Evolutionary conservation across 768 basidiomycete genomes (phyloP).

Genomic region (Xerocomus spinulosus): DNA sequence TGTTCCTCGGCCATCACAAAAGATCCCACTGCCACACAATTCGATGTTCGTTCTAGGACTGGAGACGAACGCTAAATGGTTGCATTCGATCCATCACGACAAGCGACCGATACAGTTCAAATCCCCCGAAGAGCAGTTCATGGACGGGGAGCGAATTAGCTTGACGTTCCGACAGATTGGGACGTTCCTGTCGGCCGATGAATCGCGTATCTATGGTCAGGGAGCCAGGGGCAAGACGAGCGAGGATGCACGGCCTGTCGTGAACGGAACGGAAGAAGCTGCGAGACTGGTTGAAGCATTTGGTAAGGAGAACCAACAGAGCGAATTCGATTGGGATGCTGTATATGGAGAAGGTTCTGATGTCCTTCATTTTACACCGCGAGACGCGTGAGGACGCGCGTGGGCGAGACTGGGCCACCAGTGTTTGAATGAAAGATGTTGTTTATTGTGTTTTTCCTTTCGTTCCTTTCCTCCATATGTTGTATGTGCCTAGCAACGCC

Average conservation of each 20-base stretch:
- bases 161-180: constrained; percentile 77
- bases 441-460: constrained; percentile 14
- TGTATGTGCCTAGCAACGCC: constrained; percentile 26
- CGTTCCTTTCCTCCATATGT: constrained; percentile 4
- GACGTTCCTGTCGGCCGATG: constrained; percentile 59
- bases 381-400: constrained; percentile 13
- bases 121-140: constrained; percentile 47
- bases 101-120: constrained; percentile 58
- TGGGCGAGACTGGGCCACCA: constrained; percentile 16
- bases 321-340: constrained; percentile 65
- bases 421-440: constrained; percentile 21
- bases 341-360: constrained; percentile 67
- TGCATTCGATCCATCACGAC: constrained; percentile 74
- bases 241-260: constrained; percentile 50
- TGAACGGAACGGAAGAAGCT: constrained; percentile 47
- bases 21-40: constrained; percentile 72
- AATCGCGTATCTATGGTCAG: constrained; percentile 62
- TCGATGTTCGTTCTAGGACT: constrained; percentile 80
- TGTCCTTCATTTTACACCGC: constrained; percentile 52
- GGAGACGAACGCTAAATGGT: constrained; percentile 67
- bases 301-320: constrained; percentile 68
- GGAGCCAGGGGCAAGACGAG: constrained; percentile 62
- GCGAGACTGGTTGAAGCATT: constrained; percentile 55
- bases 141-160: constrained; percentile 67
- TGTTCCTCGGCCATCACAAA: constrained; percentile 44